Evolutionary conservation across 768 basidiomycete genomes (phyloP).

Genomic region (Mycena pura): DNA sequence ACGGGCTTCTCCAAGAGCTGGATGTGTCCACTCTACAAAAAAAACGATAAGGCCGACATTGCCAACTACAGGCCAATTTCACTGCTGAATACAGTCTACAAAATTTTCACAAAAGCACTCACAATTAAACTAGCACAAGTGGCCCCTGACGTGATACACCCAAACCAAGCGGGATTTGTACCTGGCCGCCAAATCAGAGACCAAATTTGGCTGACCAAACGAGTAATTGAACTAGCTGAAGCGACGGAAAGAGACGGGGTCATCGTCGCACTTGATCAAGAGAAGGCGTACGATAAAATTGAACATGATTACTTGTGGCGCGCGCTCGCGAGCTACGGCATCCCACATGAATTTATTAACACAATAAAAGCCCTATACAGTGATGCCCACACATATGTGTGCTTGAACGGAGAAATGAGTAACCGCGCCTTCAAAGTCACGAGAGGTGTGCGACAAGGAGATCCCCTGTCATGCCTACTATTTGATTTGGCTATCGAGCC

Average conservation of each 20-base stretch:
- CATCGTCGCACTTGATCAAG: too few species aligned
- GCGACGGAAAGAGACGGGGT: too few species aligned
- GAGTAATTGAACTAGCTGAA: too few species aligned
- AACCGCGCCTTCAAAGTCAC: conserved; percentile 5
- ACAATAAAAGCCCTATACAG: conserved; percentile 16
- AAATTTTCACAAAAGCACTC: conserved; percentile 36
- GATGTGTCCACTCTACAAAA: conserved; percentile 26
- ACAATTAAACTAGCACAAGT: conserved; percentile 13
- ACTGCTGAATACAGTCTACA: too few species aligned
- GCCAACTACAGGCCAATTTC: conserved; percentile 31
- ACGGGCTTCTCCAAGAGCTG: conserved; percentile 28
- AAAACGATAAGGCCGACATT: conserved; percentile 19
- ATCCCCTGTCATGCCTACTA: conserved; percentile 23
- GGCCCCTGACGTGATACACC: conserved; percentile 22
- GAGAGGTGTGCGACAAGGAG: conserved; percentile 34
- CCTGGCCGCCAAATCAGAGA: too few species aligned
- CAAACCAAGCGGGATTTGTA: conserved; percentile 36
- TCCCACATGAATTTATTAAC: conserved; percentile 21
- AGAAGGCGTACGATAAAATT: too few species aligned
- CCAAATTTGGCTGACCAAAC: too few species aligned
- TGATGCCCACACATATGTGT: conserved; percentile 14
- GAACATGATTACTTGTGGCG: conserved; percentile 14
- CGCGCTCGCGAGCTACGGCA: not conserved
- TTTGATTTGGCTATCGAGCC: conserved; percentile 10
- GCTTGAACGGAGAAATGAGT: conserved; percentile 24